These are phyloP conservation scores for Metschnikowia reukaufii DNA, from an alignment of 805 yeast genomes.

Conservation along the genomic window DNA sequence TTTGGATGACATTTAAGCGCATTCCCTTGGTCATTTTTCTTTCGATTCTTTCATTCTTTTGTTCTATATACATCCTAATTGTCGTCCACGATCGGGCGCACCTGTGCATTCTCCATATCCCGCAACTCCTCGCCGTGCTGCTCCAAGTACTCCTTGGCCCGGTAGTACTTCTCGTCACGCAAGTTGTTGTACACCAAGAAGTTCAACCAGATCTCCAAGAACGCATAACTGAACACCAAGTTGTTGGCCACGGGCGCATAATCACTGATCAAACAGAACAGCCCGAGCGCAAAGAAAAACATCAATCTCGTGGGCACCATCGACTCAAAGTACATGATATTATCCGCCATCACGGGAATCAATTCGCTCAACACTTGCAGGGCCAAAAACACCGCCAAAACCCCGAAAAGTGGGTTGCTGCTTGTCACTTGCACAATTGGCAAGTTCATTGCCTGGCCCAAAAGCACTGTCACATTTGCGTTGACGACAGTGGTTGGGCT, in stretches of 20 bases:
- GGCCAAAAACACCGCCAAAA: conserved; percentile 47
- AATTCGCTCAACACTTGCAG: conserved; percentile 52
- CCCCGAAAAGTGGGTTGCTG: conserved; percentile 49
- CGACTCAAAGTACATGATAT: conserved; percentile 54
- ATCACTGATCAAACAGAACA: conserved; percentile 48
- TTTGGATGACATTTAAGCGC: conserved; percentile 16
- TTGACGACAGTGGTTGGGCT: conserved; percentile 47
- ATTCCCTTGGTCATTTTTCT: neutral
- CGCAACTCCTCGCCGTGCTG: conserved; percentile 39
- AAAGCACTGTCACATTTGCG: conserved; percentile 48
- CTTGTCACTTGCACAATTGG: conserved; percentile 31
- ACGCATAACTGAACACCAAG: conserved; percentile 56
- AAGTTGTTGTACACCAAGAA: conserved; percentile 60
- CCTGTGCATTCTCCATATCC: conserved; percentile 30
- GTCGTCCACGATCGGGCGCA: conserved; percentile 31
- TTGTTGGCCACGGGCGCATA: conserved; percentile 56
- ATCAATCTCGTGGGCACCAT: conserved; percentile 58
- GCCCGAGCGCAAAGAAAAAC: conserved; percentile 49
- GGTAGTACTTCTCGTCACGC: conserved; percentile 60
- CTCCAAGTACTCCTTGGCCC: conserved; percentile 43
- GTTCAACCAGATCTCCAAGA: conserved; percentile 70
- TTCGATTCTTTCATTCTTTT: neutral
- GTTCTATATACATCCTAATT: neutral
- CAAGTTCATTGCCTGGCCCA: conserved; percentile 61
- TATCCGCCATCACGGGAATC: conserved; percentile 46